Conservation (phyloP, 2,329 filamentous ascomycete genomes). For the Aspergillus sp. region DNA sequence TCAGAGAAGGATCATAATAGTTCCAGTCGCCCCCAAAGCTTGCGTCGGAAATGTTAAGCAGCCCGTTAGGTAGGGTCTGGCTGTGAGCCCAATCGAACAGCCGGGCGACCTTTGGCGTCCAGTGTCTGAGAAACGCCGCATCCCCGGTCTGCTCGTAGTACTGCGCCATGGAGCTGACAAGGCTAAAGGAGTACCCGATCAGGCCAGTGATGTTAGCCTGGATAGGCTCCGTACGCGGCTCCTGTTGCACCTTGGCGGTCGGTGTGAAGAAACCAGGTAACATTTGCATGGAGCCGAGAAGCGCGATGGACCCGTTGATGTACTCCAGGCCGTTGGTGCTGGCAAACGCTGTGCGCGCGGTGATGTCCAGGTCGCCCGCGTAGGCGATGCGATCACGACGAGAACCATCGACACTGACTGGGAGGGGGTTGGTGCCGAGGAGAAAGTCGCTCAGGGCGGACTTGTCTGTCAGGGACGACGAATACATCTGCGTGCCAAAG, state of each 20-base stretch:
- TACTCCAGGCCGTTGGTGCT: slow-evolving; percentile 12
- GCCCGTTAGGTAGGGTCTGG: slow-evolving; percentile 8
- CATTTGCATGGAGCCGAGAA: slow-evolving; percentile 14
- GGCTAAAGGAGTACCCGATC: slow-evolving; percentile 14
- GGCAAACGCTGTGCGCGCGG: slow-evolving; percentile 9
- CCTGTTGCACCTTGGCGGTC: slow-evolving; percentile 13
- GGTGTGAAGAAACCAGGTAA: slow-evolving; percentile 12
- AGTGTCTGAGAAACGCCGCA: slow-evolving; percentile 5
- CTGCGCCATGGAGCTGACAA: slow-evolving; percentile 8
- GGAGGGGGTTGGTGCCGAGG: slow-evolving; percentile 33
- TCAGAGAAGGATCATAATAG: slow-evolving; percentile 11
- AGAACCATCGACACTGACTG: slow-evolving; percentile 36
- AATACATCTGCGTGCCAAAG: slow-evolving; percentile 20
- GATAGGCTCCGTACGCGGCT: slow-evolving; percentile 4
- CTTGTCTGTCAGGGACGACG: slow-evolving; percentile 24
- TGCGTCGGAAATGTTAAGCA: slow-evolving; percentile 12
- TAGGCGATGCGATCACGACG: slow-evolving; percentile 18
- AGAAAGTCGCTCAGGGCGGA: slow-evolving; percentile 33
- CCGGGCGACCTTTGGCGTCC: slow-evolving; percentile 5
- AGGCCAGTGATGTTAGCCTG: slow-evolving; percentile 13
- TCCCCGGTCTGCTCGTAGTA: slow-evolving; percentile 12
- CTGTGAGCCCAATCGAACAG: slow-evolving; percentile 16
- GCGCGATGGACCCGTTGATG: slow-evolving; percentile 13
- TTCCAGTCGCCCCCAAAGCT: slow-evolving; percentile 13
- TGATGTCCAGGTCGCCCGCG: slow-evolving; percentile 14